Base-by-base conservation (phyloP, 2,329 filamentous ascomycete species). In the Verticillium albo-atrum region DNA sequence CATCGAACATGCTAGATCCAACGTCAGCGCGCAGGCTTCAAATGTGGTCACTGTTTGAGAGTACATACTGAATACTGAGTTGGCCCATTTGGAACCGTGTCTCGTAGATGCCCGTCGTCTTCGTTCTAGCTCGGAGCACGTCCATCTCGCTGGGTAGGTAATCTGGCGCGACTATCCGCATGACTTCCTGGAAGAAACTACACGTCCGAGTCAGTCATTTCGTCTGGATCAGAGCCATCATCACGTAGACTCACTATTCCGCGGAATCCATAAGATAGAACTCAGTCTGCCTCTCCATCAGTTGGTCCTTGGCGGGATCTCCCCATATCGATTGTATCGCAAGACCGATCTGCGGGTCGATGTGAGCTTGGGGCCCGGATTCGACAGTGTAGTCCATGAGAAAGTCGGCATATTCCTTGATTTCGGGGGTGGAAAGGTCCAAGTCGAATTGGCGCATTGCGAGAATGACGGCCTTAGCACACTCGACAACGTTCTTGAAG, bases 191-290 rank as follows among this genome's bases (percentile, higher is more conserved):
- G 75, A 99, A 98, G 79, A 99, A 99, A 78, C 95, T 99, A 69
- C 23, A 28, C 6, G 3, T 23, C 7, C 7, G 4, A 10, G 42
- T 50, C 20, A 50, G 42, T 23, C 20, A 23, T 20, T 2, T 32
- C 7, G 42, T 3, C 20, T 20, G 14, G 17, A 12, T 50, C 20
- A 4, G 9, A 7, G 9, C 3, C 7, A 10, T 26, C 20, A 3
- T 42, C 10, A 20, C 25, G 27, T n/a, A 23, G 25, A 75, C 90
- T 73, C 83, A 99, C 94, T 99, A 99, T 79, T 93, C 92, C 57
- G 95, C 95, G 26, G 95, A 99, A 75, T 99, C 95, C 95, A 99
- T 99, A 60, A 99, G 80, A 72, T 99, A 99, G 74, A 99, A 99
- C 76, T 99, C 94, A 71, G 92, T 97, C 73, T 96, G 91, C 72